A percentile compares a stretch with the other conserved stretches of the same genome.
Conservation (phyloP, 176 grass and related monocot genomes). For the Lolium rigidum region DNA sequence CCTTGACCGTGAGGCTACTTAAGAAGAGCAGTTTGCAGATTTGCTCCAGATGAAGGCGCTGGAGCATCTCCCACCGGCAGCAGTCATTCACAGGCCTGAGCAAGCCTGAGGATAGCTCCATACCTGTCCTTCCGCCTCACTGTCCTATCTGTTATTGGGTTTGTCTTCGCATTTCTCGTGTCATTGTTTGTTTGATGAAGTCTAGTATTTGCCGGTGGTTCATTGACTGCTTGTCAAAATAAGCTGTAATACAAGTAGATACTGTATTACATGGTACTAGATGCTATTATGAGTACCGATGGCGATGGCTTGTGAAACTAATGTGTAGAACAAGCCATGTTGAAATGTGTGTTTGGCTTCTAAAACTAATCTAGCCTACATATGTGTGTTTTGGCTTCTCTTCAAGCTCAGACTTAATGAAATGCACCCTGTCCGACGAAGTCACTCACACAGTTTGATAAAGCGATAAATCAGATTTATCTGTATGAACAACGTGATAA, state of each 20-base stretch:
- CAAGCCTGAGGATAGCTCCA: no score
- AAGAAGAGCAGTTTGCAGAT: no score
- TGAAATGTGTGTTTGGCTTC: not conserved
- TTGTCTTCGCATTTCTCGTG: not conserved
- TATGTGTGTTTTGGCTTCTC: not conserved
- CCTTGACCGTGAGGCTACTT: not conserved
- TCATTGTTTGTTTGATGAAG: not conserved
- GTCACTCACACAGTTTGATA: not conserved
- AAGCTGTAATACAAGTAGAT: not conserved
- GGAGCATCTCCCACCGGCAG: no score
- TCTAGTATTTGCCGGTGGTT: not conserved
- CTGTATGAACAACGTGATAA: not conserved
- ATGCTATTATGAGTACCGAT: not conserved
- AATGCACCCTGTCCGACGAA: not conserved
- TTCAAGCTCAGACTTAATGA: constrained; percentile 2
- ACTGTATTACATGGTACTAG: not conserved
- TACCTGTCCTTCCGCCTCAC: constrained; percentile 55
- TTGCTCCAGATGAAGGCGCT: no score
- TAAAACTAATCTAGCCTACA: not conserved
- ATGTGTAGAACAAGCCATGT: not conserved
- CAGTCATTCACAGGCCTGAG: no score
- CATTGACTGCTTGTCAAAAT: not conserved
- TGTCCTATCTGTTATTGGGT: constrained; percentile 80
- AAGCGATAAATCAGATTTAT: not conserved
- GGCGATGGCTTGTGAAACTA: not conserved